Base-by-base conservation (phyloP, 768 basidiomycete species). In the Hortiboletus campestris region DNA sequence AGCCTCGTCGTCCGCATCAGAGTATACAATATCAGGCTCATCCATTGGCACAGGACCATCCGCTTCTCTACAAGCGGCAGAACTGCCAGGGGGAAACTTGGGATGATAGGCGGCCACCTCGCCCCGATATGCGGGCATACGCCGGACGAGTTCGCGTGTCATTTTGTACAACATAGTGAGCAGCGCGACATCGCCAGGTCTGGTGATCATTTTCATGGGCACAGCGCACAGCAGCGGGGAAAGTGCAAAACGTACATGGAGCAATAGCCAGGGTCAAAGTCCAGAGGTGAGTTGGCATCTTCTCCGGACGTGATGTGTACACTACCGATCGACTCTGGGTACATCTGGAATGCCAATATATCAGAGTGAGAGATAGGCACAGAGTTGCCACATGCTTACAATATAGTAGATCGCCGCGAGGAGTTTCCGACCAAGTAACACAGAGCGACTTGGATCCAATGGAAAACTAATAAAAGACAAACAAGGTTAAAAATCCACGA, bases 141-240 rank as follows among this genome's bases (percentile, higher is more conserved):
- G 79, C 31, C 85, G 78, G 6, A 73, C 70, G 16, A 82, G 56
- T 67, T 87, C 84, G 2, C 84, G 75, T 9, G 65, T 53, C 48
- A 75, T 76, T 60, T 86, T 87, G 67, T 85, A 86, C 0, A 62
- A 73, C 76, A 80, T 81, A 51, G 72, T 72, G 44, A 85, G 58
- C 22, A 77, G 67, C 2, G 63, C 75, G 8, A 85, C 29, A 61
- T 83, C 81, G 13, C 71, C 52, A 2, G 56, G 43, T 19, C 59
- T 63, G 31, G 12, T 8, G 35, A 7, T 36, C 35, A 36, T 2
- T 16, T 36, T 13, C 20, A 16, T 48, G 8, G 12, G 41, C 5
- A 16, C 4, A 25, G 45, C 22, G 3, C 25, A 25, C 25, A 25
- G 25, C 25, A 25, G 25, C 25, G 25, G 25, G 25, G 6, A 25